Evolutionary conservation across 2,329 filamentous ascomycete species (phyloP).

Genomic region (Diaporthe longicolla): DNA sequence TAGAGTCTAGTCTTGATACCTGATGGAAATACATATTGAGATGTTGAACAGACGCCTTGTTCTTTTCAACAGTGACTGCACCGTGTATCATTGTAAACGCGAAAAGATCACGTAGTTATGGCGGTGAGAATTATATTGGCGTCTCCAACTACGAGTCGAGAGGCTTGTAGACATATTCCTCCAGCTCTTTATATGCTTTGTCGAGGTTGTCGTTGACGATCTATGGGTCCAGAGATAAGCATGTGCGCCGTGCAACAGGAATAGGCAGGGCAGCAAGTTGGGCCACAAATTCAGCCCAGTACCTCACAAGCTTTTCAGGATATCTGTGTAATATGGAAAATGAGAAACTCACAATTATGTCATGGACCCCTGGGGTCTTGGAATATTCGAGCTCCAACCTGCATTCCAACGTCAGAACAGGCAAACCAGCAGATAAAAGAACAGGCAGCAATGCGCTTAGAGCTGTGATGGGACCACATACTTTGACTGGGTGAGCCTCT

Average conservation of each 20-base stretch:
- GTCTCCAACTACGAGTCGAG: conserved; percentile 27
- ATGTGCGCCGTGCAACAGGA: not conserved
- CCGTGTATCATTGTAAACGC: not conserved
- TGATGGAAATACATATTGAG: conserved; percentile 52
- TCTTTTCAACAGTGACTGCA: not conserved
- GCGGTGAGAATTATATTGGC: not conserved
- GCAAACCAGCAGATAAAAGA: not conserved
- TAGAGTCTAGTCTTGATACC: conserved; percentile 60
- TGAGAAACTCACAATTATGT: conserved; percentile 48
- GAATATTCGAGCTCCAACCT: conserved; percentile 79
- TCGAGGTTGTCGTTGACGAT: conserved; percentile 62
- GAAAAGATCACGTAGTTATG: not conserved
- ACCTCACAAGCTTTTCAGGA: not conserved
- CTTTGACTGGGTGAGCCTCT: conserved; percentile 79
- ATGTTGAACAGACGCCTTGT: conserved; percentile 33
- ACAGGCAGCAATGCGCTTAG: not conserved
- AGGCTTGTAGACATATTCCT: conserved; percentile 62
- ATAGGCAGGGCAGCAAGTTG: not conserved
- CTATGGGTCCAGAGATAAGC: conserved; percentile 31
- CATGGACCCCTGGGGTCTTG: conserved; percentile 73
- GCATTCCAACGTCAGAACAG: conserved; percentile 15
- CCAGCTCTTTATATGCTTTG: conserved; percentile 66
- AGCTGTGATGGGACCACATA: not conserved
- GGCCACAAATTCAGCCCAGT: not conserved
- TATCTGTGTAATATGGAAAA: not conserved